Evolutionary conservation across 768 basidiomycete genomes (phyloP), one percentile per base, ranked within the genome.

Genomic region (Piloderma croceum): DNA sequence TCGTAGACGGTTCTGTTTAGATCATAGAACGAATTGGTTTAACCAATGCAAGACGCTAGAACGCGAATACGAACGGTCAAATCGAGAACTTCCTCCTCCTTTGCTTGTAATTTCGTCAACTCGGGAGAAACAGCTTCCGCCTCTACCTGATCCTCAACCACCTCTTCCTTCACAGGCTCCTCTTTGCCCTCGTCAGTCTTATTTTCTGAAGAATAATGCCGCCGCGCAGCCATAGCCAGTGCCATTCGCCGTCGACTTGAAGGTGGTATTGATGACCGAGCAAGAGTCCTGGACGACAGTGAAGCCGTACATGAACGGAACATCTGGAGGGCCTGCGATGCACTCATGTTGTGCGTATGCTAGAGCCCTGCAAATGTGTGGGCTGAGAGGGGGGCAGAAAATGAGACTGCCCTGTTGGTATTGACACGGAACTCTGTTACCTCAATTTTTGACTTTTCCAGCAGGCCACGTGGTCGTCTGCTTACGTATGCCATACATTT

Each of bases 21-120:
- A n/a, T 42, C 49, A 35, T 47, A 42, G 41, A 23, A 11, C 36
- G 38, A 34, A 49, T 43, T 42, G 47, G 50, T 24, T 20, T 38
- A 39, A 31, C 19, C 19, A 19, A 20, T 20, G 22, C 15, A 17
- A 24, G 31, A 38, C 21, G 20, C n/a, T n/a, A n/a, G n/a, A 19
- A 39, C 39, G 19, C n/a, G 18, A 24, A 13, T 25, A 67, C 85
- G 51, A 53, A 91, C 90, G 47, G 81, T 89, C 45, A 91, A 69
- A 61, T 91, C 90, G n/a, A 75, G 66, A n/a, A 82, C 79, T 58
- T 87, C 85, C 19, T 69, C 75, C 59, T 88, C 81, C 60, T 91
- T 87, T 48, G 79, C 79, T 68, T 90, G 83, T 42, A 94, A 69
- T 57, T 84, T 83, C 40, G 71, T 69, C 17, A 61, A 52, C 36